phyloP scores from a whole-genome alignment of 495 filamentous ascomycete genomes.

The Delitschia confertaspora region DNA sequence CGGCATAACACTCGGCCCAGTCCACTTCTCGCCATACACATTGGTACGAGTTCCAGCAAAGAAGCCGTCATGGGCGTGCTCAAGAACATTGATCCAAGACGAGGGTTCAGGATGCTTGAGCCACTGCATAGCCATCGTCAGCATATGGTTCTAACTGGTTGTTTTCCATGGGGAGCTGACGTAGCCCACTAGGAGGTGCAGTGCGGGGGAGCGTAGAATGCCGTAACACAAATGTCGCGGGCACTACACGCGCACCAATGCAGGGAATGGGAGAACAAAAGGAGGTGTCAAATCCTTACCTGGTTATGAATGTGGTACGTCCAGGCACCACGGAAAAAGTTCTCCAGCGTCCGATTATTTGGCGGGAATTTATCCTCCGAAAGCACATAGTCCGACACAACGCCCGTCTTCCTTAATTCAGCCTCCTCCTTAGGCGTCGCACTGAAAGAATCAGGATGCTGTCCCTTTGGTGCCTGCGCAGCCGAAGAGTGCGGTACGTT shows the following conservation, averaged over 20 bases:
- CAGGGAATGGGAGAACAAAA: slow-evolving; percentile 1
- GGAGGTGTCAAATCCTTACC: slow-evolving; percentile 32
- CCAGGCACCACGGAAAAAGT: slow-evolving; percentile 50
- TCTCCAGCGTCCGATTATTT: slow-evolving; percentile 46
- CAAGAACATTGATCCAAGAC: slow-evolving; percentile 48
- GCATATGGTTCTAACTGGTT: slow-evolving; percentile 16
- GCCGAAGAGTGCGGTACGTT: slow-evolving; percentile 20
- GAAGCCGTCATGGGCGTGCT: slow-evolving; percentile 48
- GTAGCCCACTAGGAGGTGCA: not conserved
- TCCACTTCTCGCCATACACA: slow-evolving; percentile 47
- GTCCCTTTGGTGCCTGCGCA: slow-evolving; percentile 16
- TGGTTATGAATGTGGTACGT: slow-evolving; percentile 54
- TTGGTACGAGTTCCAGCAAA: slow-evolving; percentile 42
- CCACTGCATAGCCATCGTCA: slow-evolving; percentile 35
- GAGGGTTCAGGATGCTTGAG: slow-evolving; percentile 46
- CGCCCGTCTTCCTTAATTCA: slow-evolving; percentile 33
- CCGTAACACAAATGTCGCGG: slow-evolving; percentile 1
- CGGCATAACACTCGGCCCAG: slow-evolving; percentile 35
- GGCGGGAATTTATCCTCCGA: slow-evolving; percentile 43
- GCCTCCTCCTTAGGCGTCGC: slow-evolving; percentile 29
- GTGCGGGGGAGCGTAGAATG: not conserved
- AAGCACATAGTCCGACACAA: slow-evolving; percentile 35
- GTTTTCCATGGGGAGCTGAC: no score
- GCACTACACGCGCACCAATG: slow-evolving; percentile 27
- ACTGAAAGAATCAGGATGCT: slow-evolving; percentile 28